phyloP scores from a whole-genome alignment of 768 basidiomycete species.

The Tulasnella sp. region DNA sequence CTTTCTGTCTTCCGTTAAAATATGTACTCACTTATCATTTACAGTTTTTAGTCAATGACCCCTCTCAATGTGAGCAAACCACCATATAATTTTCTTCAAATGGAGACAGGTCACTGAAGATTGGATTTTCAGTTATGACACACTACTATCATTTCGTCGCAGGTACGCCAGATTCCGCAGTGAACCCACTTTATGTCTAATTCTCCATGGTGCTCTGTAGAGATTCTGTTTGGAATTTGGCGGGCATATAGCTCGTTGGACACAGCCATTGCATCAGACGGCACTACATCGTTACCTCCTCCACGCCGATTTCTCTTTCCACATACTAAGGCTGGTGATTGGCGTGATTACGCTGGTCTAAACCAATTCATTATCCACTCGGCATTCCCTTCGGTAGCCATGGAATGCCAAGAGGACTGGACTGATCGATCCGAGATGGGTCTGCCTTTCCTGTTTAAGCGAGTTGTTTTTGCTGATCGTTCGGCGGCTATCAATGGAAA shows the following conservation, averaged over 20 bases:
- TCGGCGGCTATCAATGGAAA: conserved; percentile 38
- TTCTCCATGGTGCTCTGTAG: conserved; percentile 8
- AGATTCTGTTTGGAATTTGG: conserved; percentile 50
- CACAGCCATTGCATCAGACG: conserved; percentile 26
- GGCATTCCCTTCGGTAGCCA: conserved; percentile 55
- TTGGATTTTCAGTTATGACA: conserved; percentile 41
- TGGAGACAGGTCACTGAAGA: not conserved
- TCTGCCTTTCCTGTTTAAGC: conserved; percentile 63
- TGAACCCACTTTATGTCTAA: no score
- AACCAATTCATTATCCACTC: conserved; percentile 58
- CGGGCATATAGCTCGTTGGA: conserved; percentile 59
- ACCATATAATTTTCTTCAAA: not conserved
- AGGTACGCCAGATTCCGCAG: not conserved
- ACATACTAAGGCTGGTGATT: conserved; percentile 36
- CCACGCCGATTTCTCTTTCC: conserved; percentile 67
- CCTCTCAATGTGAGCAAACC: conserved; percentile 46
- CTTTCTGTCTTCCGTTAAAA: not conserved
- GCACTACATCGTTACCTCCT: conserved; percentile 41
- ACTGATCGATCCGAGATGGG: conserved; percentile 55
- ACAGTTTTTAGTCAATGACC: conserved; percentile 73
- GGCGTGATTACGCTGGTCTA: conserved; percentile 35
- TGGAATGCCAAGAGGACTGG: conserved; percentile 68
- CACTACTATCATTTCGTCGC: conserved; percentile 94
- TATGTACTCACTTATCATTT: conserved; percentile 37
- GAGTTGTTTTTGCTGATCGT: conserved; percentile 63